A percentile compares a stretch with the other conserved stretches of the same genome.
phyloP scores from a whole-genome alignment of 768 basidiomycete genomes.

The Macrocybe gigantea region DNA sequence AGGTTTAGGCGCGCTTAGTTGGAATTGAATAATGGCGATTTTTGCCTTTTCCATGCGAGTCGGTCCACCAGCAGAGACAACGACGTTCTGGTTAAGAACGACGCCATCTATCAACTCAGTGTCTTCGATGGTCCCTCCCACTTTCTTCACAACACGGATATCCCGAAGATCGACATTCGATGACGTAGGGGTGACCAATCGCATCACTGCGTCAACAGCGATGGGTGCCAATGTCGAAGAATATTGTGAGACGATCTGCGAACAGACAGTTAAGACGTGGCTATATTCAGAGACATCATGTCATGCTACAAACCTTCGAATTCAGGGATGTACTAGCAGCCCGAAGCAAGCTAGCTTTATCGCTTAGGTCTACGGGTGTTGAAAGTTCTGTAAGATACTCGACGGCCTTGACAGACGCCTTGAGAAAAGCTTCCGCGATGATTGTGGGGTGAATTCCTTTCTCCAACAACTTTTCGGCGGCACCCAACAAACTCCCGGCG shows the following conservation, averaged over 20 bases:
- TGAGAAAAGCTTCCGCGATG: constrained; percentile 93
- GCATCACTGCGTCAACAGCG: constrained; percentile 93
- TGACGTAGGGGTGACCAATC: constrained; percentile 82
- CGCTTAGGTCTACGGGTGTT: constrained; percentile 84
- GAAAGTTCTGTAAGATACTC: constrained; percentile 93
- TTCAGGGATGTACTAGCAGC: constrained; percentile 95
- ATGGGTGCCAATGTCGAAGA: constrained; percentile 98
- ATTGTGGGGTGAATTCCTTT: constrained; percentile 98
- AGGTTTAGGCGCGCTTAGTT: constrained; percentile 94
- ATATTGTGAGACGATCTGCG: constrained; percentile 97
- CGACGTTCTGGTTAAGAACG: constrained; percentile 94
- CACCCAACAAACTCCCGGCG: constrained; percentile 87
- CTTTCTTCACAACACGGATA: constrained; percentile 95
- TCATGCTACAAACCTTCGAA: constrained; percentile 65
- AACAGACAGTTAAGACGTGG: constrained; percentile 1
- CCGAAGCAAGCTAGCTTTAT: constrained; percentile 77
- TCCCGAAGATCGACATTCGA: constrained; percentile 96
- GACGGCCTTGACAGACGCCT: constrained; percentile 87
- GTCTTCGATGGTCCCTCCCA: constrained; percentile 98
- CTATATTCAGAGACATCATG: neutral
- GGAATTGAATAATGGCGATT: constrained; percentile 98
- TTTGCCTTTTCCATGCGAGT: constrained; percentile 97
- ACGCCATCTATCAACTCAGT: constrained; percentile 96
- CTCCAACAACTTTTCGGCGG: constrained; percentile 93
- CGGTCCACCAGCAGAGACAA: constrained; percentile 86